These are phyloP conservation scores for Chalciporus chontae DNA, from an alignment of 768 basidiomycete genomes.

Conservation along the genomic window DNA sequence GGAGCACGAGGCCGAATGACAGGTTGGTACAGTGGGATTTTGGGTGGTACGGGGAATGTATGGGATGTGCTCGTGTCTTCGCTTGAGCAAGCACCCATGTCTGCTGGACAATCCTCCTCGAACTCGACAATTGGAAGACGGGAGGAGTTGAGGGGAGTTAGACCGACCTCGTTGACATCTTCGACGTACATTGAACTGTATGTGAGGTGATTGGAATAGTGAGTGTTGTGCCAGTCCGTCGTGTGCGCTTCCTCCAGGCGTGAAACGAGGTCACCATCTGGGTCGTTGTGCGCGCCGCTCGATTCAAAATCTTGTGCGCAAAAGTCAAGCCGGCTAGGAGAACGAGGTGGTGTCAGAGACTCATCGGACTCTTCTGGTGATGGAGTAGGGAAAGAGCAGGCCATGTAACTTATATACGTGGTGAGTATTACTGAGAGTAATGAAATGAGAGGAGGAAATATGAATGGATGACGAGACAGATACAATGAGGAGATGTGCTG, in stretches of 20 bases:
- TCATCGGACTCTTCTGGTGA: conserved; percentile 16
- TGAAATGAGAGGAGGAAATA: neutral
- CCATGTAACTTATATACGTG: conserved; percentile 12
- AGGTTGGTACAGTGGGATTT: conserved; percentile 14
- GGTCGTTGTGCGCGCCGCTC: neutral
- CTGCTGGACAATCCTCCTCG: conserved; percentile 1
- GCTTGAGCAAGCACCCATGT: conserved; percentile 13
- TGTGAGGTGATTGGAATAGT: neutral
- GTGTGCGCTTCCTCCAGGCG: neutral
- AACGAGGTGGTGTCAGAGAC: conserved; percentile 35
- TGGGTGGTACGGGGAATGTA: conserved; percentile 11
- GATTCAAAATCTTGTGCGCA: conserved; percentile 10
- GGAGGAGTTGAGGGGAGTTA: neutral
- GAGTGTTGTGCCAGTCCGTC: conserved; percentile 12
- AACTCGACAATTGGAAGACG: neutral
- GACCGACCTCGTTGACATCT: conserved; percentile 4
- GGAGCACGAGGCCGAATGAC: conserved; percentile 19
- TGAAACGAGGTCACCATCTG: neutral
- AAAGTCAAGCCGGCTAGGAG: conserved; percentile 49
- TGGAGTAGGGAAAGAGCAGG: conserved; percentile 4
- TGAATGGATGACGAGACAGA: neutral
- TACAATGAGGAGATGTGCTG: neutral
- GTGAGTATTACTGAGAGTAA: neutral
- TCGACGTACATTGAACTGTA: conserved; percentile 1
- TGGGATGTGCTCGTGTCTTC: conserved; percentile 8